Percentiles rank a stretch among this genome's conserved stretches.
Evolutionary conservation across 208 protist species (phyloP).

Genomic region (Wallacemonas rigidus): DNA sequence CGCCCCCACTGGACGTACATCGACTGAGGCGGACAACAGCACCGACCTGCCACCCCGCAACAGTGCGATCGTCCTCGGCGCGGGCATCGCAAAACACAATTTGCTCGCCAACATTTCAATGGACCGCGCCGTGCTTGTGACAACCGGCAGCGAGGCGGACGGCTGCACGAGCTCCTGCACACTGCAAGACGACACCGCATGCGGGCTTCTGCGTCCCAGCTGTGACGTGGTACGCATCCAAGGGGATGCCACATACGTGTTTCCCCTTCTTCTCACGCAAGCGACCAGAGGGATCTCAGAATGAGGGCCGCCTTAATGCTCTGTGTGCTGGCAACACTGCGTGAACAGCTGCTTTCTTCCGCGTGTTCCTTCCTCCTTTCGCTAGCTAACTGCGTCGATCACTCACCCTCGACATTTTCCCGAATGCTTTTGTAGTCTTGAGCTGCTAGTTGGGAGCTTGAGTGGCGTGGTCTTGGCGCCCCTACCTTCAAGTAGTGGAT

Average conservation of each 20-base stretch:
- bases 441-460: too few species aligned
- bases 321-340: not conserved
- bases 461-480: too few species aligned
- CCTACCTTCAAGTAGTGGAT: too few species aligned
- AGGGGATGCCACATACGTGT: conserved; percentile 87
- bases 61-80: conserved; percentile 77
- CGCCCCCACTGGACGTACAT: not conserved
- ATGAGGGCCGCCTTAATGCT: not conserved
- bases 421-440: too few species aligned
- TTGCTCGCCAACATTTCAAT: conserved; percentile 66
- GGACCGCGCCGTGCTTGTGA: conserved; percentile 74
- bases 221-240: conserved; percentile 83
- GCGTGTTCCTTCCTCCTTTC: too few species aligned
- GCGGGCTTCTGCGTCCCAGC: conserved; percentile 42
- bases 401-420: too few species aligned
- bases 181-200: conserved; percentile 61
- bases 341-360: too few species aligned
- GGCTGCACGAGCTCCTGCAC: conserved; percentile 84
- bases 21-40: not conserved
- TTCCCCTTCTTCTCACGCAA: conserved; percentile 65
- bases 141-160: conserved; percentile 82
- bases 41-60: conserved; percentile 28
- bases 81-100: conserved; percentile 84
- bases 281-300: not conserved
- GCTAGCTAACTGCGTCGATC: too few species aligned